Conservation (phyloP, 345 rosid genomes). For the Acer yangbiense region DNA sequence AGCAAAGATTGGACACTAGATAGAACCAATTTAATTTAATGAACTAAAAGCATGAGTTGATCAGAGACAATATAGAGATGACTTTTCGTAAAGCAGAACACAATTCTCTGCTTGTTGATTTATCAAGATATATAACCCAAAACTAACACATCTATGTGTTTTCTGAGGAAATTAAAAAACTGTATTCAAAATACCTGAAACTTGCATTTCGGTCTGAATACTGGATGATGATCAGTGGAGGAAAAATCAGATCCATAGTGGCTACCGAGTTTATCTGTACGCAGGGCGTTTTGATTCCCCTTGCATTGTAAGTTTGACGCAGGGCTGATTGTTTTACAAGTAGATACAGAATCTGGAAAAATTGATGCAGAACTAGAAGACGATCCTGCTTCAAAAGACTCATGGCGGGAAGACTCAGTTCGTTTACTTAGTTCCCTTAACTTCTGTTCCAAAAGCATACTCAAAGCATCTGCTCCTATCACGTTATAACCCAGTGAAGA, state of each 20-base stretch:
- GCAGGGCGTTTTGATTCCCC: slow-evolving; percentile 15
- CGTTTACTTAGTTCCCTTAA: slow-evolving; percentile 65
- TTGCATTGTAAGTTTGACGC: slow-evolving; percentile 21
- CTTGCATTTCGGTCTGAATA: slow-evolving; percentile 31
- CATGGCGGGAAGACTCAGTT: slow-evolving; percentile 54
- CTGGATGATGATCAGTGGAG: slow-evolving; percentile 29
- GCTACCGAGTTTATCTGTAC: slow-evolving; percentile 26
- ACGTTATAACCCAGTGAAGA: slow-evolving; percentile 62
- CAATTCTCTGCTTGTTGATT: too few relatives aligned
- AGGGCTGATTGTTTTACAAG: slow-evolving; percentile 24
- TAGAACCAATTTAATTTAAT: slow-evolving; percentile 9
- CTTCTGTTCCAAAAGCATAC: slow-evolving; percentile 84
- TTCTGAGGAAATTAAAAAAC: not conserved
- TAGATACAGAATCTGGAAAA: slow-evolving; percentile 28
- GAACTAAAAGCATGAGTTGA: too few relatives aligned
- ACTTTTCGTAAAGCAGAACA: too few relatives aligned
- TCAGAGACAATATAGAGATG: too few relatives aligned
- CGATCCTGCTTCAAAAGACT: slow-evolving; percentile 36
- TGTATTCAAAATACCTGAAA: slow-evolving; percentile 45
- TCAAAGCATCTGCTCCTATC: slow-evolving; percentile 79
- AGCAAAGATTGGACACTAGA: not conserved
- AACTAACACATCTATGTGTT: not conserved
- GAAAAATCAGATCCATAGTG: slow-evolving; percentile 28
- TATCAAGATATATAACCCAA: not conserved
- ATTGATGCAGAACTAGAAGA: slow-evolving; percentile 35